Evolutionary conservation across 2,329 filamentous ascomycete species (phyloP), one percentile per base, ranked within the genome.

Genomic region (Bipolaris cookei): DNA sequence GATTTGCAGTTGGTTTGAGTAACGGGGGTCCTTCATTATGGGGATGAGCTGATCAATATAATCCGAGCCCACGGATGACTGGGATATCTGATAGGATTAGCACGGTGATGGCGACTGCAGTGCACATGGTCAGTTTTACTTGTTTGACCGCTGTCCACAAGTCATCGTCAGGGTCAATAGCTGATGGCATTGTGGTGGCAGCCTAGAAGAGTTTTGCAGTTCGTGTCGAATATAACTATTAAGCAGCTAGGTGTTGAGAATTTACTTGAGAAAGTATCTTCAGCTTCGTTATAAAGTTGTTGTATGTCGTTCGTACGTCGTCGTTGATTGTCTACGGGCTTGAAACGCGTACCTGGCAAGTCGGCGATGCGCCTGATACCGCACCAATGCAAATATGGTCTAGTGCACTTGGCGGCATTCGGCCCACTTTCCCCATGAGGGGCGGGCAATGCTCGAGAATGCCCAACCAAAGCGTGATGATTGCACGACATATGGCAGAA

Each of bases 21-120:
- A 83, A 61, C 91, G 87, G 65, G 91, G 92, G 84, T 97, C 94
- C 80, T 92, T 95, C 62, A 99, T 88, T 1, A 96, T 90, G 8
- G 93, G 94, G 45, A 98, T 97, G 48, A 99, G 81, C 73, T 97
- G 94, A 75, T 98, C 95, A 62, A 99, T 87, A 72, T 97, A 98
- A 70, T 99, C 95, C 47, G 89, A 85, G 71, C 98, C 94, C 20
- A 93, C 92, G 11, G 92, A 90, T 2, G 94, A 92, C 67, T 96
- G 87, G 60, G 97, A 93, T 66, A 98, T 96, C 92, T 99, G 73
- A 59, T 65, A 11, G 2, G 11, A 50, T 68, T 45, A 67, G 62
- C 41, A 59, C 6, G 3, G 3, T 20, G 5, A 3, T n/a, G 35
- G 4, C 4, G 8, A 10, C 20, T 35, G 21, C 32, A 32, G 32